phyloP scores from a whole-genome alignment of 352 stramenopile species.

The Globisporangium megalacanthum region DNA sequence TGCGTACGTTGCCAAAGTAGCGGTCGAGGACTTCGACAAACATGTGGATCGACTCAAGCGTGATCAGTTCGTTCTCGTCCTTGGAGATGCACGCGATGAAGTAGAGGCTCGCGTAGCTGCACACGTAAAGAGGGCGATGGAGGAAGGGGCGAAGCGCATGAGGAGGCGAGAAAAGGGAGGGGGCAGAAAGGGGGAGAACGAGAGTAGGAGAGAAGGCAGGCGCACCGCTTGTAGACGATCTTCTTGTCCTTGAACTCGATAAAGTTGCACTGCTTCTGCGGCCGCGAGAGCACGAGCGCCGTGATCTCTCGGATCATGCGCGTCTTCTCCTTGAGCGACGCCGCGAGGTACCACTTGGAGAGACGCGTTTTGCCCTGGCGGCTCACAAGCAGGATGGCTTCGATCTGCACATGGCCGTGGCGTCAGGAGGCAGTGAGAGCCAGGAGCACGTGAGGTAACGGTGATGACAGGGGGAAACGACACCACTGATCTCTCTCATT shows the following conservation, averaged over 20 bases:
- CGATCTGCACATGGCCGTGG: conserved; percentile 50
- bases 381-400: conserved; percentile 85
- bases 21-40: conserved; percentile 98
- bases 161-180: neutral
- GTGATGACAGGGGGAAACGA: neutral
- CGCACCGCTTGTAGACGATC: conserved; percentile 95
- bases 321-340: conserved; percentile 78
- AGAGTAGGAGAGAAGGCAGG: neutral
- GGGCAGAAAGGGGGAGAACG: neutral
- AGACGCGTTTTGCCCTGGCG: conserved; percentile 91
- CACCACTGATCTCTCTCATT: neutral
- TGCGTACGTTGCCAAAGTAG: conserved; percentile 93
- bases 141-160: neutral
- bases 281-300: conserved; percentile 79
- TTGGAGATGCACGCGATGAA: conserved; percentile 96
- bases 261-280: conserved; percentile 89
- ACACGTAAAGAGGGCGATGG: neutral
- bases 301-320: conserved; percentile 89
- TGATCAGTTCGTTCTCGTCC: conserved; percentile 97
- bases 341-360: conserved; percentile 87
- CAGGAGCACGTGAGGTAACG: neutral
- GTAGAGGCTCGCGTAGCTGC: conserved; percentile 95
- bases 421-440: neutral
- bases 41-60: conserved; percentile 97
- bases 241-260: conserved; percentile 98